These are phyloP conservation scores for Diaporthe eres DNA, from an alignment of 2,329 filamentous ascomycete species.

Conservation along the genomic window DNA sequence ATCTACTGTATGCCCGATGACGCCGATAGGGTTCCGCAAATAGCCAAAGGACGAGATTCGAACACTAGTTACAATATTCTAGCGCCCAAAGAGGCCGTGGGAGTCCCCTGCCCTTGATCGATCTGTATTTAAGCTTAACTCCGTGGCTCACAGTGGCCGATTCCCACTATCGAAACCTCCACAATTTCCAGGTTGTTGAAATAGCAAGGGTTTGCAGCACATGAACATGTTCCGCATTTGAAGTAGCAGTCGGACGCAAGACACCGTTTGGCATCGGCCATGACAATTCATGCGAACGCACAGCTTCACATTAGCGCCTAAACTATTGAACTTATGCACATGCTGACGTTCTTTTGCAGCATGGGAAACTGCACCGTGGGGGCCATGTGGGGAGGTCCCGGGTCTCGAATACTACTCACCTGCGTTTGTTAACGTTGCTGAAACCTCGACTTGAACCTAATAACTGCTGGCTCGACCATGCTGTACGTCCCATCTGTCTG, in stretches of 20 bases:
- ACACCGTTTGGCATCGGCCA: not conserved
- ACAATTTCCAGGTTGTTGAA: too few relatives aligned
- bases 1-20: not conserved
- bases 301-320: not conserved
- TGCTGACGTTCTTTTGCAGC: not conserved
- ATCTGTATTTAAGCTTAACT: not conserved
- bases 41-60: too few relatives aligned
- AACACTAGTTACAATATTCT: not conserved
- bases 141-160: not conserved
- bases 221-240: not conserved
- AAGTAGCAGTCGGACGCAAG: not conserved
- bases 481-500: not conserved
- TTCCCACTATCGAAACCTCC: not conserved
- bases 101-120: too few relatives aligned
- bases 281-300: not conserved
- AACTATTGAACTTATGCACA: not conserved
- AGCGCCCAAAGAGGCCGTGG: not conserved
- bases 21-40: too few relatives aligned
- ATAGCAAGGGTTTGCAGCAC: not conserved
- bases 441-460: slow-evolving; percentile 5
- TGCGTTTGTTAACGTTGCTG: not conserved
- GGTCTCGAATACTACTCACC: slow-evolving; percentile 1
- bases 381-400: not conserved
- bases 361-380: not conserved
- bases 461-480: not conserved